Conservation (phyloP, 2,329 filamentous ascomycete genomes). For the Fusarium multiceps region DNA sequence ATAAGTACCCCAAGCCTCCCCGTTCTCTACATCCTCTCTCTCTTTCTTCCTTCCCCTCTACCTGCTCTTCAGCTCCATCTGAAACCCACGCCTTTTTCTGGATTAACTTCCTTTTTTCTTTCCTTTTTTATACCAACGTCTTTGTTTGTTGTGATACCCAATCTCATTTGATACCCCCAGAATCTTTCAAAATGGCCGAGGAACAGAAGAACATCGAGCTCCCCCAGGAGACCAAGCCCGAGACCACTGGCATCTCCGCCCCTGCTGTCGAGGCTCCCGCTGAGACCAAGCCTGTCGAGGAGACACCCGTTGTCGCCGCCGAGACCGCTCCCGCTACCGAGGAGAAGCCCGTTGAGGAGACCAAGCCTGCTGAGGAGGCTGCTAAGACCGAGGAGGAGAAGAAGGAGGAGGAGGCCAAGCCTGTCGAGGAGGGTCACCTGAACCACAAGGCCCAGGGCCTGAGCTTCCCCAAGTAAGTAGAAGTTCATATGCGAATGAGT, state of each 20-base stretch:
- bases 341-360: slow-evolving; percentile 58
- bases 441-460: slow-evolving; percentile 91
- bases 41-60: slow-evolving; percentile 50
- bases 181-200: slow-evolving; percentile 75
- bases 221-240: slow-evolving; percentile 62
- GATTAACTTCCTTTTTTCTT: slow-evolving; percentile 51
- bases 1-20: slow-evolving; percentile 58
- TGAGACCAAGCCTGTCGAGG: slow-evolving; percentile 55
- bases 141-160: slow-evolving; percentile 66
- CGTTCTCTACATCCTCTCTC: slow-evolving; percentile 41
- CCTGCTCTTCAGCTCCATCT: slow-evolving; percentile 49
- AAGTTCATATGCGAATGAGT: neutral
- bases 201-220: slow-evolving; percentile 75
- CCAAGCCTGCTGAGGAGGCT: slow-evolving; percentile 56
- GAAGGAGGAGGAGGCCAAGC: slow-evolving; percentile 70
- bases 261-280: slow-evolving; percentile 49
- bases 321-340: slow-evolving; percentile 52
- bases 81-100: slow-evolving; percentile 49
- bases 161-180: slow-evolving; percentile 55
- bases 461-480: slow-evolving; percentile 82
- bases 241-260: slow-evolving; percentile 48
- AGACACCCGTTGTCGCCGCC: slow-evolving; percentile 49
- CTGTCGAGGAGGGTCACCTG: slow-evolving; percentile 84
- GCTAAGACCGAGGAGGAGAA: slow-evolving; percentile 57
- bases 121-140: slow-evolving; percentile 56